These are phyloP conservation scores for Cryptococcus deneoformans DNA, from an alignment of 1,284 basidiomycete species.

Conservation along the genomic window DNA sequence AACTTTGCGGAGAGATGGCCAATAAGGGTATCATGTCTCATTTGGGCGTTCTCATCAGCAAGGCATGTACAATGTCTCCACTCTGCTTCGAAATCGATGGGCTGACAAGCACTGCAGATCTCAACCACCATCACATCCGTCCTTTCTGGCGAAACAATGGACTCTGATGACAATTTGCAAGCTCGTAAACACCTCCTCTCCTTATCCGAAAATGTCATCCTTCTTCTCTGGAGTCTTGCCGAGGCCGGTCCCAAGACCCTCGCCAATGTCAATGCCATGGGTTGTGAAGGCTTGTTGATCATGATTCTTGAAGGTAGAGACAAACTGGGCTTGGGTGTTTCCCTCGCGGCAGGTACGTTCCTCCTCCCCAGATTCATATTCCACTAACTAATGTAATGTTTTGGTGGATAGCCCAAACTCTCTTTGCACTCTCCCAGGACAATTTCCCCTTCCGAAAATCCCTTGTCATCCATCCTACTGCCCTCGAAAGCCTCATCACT, in stretches of 20 bases:
- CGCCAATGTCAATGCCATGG: conserved; percentile 75
- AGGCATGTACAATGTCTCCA: conserved; percentile 21
- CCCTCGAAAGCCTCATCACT: conserved; percentile 67
- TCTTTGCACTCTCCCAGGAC: conserved; percentile 87
- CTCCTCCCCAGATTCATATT: not conserved
- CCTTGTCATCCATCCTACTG: conserved; percentile 61
- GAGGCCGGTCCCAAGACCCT: conserved; percentile 87
- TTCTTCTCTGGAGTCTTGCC: conserved; percentile 80
- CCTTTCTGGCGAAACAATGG: conserved; percentile 10
- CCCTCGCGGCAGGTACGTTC: conserved; percentile 68
- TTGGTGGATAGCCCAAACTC: conserved; percentile 65
- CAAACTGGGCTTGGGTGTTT: conserved; percentile 64
- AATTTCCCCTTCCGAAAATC: conserved; percentile 66
- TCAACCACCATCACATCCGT: conserved; percentile 43
- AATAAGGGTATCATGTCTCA: conserved; percentile 84
- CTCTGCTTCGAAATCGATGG: not conserved
- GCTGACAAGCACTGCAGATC: conserved; percentile 56
- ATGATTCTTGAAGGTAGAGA: conserved; percentile 71
- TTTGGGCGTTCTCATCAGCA: conserved; percentile 37
- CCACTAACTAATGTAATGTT: not conserved
- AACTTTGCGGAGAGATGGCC: conserved; percentile 93
- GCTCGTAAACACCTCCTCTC: conserved; percentile 73
- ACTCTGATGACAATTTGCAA: conserved; percentile 55
- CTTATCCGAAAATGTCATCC: conserved; percentile 86
- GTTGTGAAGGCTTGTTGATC: conserved; percentile 74